A percentile compares a stretch with the other conserved stretches of the same genome.
These are phyloP conservation scores for Phytophthora boehmeriae DNA, from an alignment of 352 stramenopile species.

Conservation along the genomic window DNA sequence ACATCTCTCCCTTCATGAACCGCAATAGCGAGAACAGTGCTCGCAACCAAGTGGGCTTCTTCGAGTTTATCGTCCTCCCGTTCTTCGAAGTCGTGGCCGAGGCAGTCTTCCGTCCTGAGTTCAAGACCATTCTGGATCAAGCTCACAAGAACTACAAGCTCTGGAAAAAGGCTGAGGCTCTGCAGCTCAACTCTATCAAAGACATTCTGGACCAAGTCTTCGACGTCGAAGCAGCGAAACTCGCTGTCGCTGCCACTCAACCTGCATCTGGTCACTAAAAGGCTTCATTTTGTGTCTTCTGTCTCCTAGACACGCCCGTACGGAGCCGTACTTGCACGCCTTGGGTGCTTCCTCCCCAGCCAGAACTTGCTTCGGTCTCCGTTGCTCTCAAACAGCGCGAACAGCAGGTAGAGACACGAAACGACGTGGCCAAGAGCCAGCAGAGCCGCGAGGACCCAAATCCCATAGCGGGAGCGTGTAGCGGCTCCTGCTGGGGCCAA, in stretches of 20 bases:
- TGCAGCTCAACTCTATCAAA: constrained; percentile 87
- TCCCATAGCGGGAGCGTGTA: constrained; percentile 28
- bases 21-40: constrained; percentile 86
- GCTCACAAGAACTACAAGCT: constrained; percentile 85
- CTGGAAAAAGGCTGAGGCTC: constrained; percentile 77
- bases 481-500: constrained; percentile 13
- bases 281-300: too few species aligned
- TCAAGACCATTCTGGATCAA: constrained; percentile 83
- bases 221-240: constrained; percentile 40
- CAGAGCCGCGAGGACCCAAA: constrained; percentile 31
- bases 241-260: constrained; percentile 11
- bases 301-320: constrained; percentile 28
- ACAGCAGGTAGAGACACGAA: constrained; percentile 69
- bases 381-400: constrained; percentile 75
- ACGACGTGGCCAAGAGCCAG: constrained; percentile 63
- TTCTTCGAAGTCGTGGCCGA: constrained; percentile 85
- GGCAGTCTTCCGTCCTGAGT: constrained; percentile 74
- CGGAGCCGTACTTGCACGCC: constrained; percentile 5
- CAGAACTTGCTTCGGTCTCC: constrained; percentile 72
- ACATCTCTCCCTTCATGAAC: constrained; percentile 94
- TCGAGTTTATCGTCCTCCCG: constrained; percentile 86
- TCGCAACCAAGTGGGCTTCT: constrained; percentile 87
- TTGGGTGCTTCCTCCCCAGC: constrained; percentile 44
- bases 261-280: constrained; percentile 7
- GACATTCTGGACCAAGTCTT: constrained; percentile 85